These are phyloP conservation scores for Xylariaceae sp. DNA, from an alignment of 2,329 filamentous ascomycete genomes.

Conservation along the genomic window DNA sequence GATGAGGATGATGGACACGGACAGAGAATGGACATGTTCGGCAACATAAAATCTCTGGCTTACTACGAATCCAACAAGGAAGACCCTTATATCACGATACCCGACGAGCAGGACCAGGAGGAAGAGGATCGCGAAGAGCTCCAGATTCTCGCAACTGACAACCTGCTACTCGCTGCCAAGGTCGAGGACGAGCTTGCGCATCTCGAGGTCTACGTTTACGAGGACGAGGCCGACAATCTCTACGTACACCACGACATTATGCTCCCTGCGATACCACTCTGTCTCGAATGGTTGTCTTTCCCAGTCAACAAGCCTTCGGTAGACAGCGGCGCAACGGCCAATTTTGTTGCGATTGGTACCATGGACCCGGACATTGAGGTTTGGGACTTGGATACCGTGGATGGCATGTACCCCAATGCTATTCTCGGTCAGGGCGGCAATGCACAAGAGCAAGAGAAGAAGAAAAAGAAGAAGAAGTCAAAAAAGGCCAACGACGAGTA, in stretches of 20 bases:
- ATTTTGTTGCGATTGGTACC: constrained; percentile 91
- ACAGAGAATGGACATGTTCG: constrained; percentile 84
- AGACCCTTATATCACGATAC: constrained; percentile 92
- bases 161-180: constrained; percentile 84
- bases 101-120: constrained; percentile 63
- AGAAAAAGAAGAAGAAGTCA: constrained; percentile 87
- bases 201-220: constrained; percentile 95
- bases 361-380: constrained; percentile 99
- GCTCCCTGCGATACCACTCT: constrained; percentile 92
- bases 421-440: constrained; percentile 75
- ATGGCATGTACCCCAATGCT: constrained; percentile 97
- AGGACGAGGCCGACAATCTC: constrained; percentile 89
- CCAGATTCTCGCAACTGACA: constrained; percentile 88
- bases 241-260: constrained; percentile 99
- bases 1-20: constrained; percentile 64
- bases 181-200: constrained; percentile 96
- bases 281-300: constrained; percentile 91
- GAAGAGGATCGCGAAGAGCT: constrained; percentile 90
- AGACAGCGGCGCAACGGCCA: constrained; percentile 64
- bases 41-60: constrained; percentile 85
- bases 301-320: constrained; percentile 68
- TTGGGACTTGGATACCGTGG: constrained; percentile 93
- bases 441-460: constrained; percentile 47
- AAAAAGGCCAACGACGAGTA: constrained; percentile 86
- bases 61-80: constrained; percentile 94